A percentile compares a stretch with the other conserved stretches of the same genome.
These are phyloP conservation scores for Persicaria tinctoria DNA, from an alignment of 148 eudicot species.

Conservation along the genomic window DNA sequence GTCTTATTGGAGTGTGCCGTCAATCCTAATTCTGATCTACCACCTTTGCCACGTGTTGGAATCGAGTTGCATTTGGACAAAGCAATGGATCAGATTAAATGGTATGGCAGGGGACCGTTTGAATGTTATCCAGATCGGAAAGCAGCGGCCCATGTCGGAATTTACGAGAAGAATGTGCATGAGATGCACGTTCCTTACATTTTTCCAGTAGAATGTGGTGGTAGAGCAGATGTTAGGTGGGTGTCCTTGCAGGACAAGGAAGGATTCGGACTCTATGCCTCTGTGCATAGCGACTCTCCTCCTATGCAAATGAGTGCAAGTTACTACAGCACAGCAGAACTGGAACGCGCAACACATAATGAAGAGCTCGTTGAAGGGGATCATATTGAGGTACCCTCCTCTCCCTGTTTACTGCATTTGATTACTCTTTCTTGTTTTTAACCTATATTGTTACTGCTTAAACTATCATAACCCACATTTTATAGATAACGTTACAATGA, in stretches of 20 bases:
- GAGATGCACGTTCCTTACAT: slow-evolving; percentile 95
- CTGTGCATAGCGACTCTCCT: slow-evolving; percentile 58
- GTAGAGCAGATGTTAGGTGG: slow-evolving; percentile 96
- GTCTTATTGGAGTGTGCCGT: slow-evolving; percentile 54
- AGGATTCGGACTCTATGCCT: slow-evolving; percentile 68
- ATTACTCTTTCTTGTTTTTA: neutral
- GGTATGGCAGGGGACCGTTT: slow-evolving; percentile 94
- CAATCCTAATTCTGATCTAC: slow-evolving; percentile 58
- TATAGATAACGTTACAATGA: too few relatives aligned
- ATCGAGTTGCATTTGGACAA: slow-evolving; percentile 75
- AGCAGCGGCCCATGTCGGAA: slow-evolving; percentile 73
- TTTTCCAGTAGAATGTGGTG: slow-evolving; percentile 86
- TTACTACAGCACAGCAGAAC: slow-evolving; percentile 68
- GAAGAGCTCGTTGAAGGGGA: slow-evolving; percentile 74
- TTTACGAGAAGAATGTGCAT: slow-evolving; percentile 54
- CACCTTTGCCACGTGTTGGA: slow-evolving; percentile 87
- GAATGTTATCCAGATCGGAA: slow-evolving; percentile 96
- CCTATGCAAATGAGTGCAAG: slow-evolving; percentile 97
- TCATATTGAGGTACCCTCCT: slow-evolving; percentile 55
- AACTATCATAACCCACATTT: neutral
- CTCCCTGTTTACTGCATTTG: neutral
- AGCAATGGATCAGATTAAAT: slow-evolving; percentile 54
- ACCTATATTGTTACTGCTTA: neutral
- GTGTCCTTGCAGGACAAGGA: slow-evolving; percentile 55
- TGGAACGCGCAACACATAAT: slow-evolving; percentile 73